Base-by-base conservation (phyloP, 805 yeast species). In the Nematodospora valgi region DNA sequence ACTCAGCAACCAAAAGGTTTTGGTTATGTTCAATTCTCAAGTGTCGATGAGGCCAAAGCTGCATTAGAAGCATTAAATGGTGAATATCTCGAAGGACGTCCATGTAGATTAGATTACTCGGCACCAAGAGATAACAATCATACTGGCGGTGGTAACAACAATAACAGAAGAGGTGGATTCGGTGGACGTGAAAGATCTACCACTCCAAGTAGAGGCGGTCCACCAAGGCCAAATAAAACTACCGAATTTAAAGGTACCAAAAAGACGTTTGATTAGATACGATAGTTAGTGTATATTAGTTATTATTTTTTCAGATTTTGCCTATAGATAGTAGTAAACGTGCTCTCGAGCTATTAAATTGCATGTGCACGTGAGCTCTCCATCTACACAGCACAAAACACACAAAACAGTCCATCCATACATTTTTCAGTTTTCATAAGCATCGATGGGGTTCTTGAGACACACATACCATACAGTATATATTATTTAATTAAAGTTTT, bases 1-100 rank as follows among this genome's bases (percentile, higher is more conserved):
- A 89, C 98, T 47, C 95, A 88, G 64, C 96, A 91, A 72, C 95
- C 95, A 65, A 93, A 93, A 79, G 98, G 98, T 51, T 93, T 93
- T 70, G 98, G 98, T 49, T 93, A 93, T 68, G 96, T 91, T 39
- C 98, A 93, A 71, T 91, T 77, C 59, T 72, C 84, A 30, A 74
- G 82, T 40, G 72, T 85, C 46, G 98, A 89, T 29, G 95, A 86
- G 62, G 97, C 98, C 51, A 77, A 82, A 65, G 76, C 80, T 43
- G 98, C 98, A 38, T 68, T 85, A 45, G 87, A 82, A 46, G 89
- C 84, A 39, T 65, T 88, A 67, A 85, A 86, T 62, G 98, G 98
- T 60, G 83, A 82, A 64, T 77, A 80, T 70, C 74, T 93, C 52
- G 88, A 80, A 45, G 95, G 95, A 51, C 82, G 98, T 72, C 78